phyloP scores from a whole-genome alignment of 495 filamentous ascomycete species.

The Hypoxylon intermedium region DNA sequence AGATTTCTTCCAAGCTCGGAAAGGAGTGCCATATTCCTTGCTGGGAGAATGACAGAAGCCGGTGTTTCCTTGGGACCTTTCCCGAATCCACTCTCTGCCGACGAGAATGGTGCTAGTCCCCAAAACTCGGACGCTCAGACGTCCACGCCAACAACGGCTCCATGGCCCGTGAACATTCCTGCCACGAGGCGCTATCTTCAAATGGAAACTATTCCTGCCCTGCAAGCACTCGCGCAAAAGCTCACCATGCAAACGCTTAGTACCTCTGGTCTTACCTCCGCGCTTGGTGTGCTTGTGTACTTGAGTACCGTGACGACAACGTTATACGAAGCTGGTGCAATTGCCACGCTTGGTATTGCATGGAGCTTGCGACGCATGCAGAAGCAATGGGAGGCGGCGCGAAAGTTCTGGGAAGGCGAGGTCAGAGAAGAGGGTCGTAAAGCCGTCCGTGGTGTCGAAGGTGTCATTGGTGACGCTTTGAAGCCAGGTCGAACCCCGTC shows the following conservation, averaged over 20 bases:
- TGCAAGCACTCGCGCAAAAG: constrained; percentile 82
- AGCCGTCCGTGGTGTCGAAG: constrained; percentile 73
- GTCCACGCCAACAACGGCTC: constrained; percentile 24
- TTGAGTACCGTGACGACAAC: constrained; percentile 60
- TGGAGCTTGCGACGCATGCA: constrained; percentile 79
- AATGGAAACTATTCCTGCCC: constrained; percentile 67
- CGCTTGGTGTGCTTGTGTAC: constrained; percentile 73
- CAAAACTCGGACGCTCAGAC: constrained; percentile 1
- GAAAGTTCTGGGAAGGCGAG: constrained; percentile 74
- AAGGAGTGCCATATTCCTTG: constrained; percentile 75
- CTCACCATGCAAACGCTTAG: constrained; percentile 77
- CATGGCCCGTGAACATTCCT: constrained; percentile 60
- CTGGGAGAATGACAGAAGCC: constrained; percentile 80
- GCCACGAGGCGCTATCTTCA: constrained; percentile 67
- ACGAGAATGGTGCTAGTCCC: constrained; percentile 1
- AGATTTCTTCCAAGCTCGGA: constrained; percentile 80
- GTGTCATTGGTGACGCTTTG: constrained; percentile 64
- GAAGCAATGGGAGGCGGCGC: constrained; percentile 75
- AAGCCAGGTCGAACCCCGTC: constrained; percentile 46
- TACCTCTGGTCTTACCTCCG: constrained; percentile 66
- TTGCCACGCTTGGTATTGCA: constrained; percentile 79
- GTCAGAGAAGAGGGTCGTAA: constrained; percentile 81
- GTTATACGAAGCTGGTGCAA: constrained; percentile 77
- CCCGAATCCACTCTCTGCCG: constrained; percentile 10
- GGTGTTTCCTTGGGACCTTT: constrained; percentile 52